Conservation (phyloP, 345 rosid species). For the Acer saccharum region DNA sequence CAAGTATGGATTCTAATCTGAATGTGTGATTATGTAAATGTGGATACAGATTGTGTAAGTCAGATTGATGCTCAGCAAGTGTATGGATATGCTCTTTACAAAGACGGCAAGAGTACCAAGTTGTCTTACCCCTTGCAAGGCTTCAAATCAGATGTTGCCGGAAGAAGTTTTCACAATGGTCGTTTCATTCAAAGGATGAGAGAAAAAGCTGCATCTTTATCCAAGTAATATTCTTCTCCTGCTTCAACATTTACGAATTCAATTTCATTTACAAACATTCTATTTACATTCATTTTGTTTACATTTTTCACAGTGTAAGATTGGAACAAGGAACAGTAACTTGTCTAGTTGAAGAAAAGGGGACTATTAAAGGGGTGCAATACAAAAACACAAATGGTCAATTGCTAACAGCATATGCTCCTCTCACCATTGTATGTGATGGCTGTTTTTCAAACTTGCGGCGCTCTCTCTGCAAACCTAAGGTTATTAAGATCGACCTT, state of each 20-base stretch:
- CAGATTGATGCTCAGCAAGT: conserved; percentile 5
- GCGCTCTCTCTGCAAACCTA: neutral
- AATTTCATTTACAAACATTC: neutral
- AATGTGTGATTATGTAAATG: neutral
- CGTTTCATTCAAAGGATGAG: conserved; percentile 6
- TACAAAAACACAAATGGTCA: neutral
- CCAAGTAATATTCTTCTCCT: neutral
- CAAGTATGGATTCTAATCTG: neutral
- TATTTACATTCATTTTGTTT: neutral
- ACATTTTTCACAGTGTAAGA: neutral
- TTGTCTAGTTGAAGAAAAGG: conserved; percentile 2
- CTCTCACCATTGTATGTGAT: neutral
- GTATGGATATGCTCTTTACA: neutral
- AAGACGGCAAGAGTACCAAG: neutral
- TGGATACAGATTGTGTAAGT: conserved; percentile 7
- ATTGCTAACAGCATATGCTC: neutral
- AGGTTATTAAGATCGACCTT: neutral
- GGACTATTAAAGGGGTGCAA: neutral
- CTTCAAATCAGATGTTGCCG: conserved; percentile 1
- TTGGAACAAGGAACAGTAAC: conserved; percentile 1
- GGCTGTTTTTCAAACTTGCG: neutral
- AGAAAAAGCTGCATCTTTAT: neutral
- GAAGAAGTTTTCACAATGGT: conserved; percentile 9
- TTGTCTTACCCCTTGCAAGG: neutral
- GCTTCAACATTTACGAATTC: neutral